These are phyloP conservation scores for Calonectria montana DNA, from an alignment of 2,329 filamentous ascomycete genomes.

Conservation along the genomic window DNA sequence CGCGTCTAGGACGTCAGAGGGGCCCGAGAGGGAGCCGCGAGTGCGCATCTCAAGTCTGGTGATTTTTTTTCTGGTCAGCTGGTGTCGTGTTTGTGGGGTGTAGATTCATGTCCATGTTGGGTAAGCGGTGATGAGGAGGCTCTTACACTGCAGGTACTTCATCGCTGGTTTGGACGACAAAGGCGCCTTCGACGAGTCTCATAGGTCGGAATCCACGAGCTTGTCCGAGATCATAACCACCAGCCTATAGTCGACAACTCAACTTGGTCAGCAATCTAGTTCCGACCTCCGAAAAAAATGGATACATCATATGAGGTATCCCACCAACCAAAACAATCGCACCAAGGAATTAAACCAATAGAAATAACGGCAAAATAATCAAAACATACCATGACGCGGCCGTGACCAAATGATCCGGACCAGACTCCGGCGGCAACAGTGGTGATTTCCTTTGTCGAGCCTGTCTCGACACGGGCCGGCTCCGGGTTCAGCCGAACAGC, in stretches of 20 bases:
- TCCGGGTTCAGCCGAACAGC: conserved; percentile 58
- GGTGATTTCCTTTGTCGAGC: conserved; percentile 61
- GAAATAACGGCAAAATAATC: not conserved
- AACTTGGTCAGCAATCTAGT: conserved; percentile 35
- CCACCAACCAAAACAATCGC: too few relatives aligned
- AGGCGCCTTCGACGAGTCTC: conserved; percentile 60
- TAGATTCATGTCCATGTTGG: not conserved
- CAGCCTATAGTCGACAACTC: conserved; percentile 46
- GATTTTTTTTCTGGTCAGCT: not conserved
- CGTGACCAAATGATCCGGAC: conserved; percentile 62
- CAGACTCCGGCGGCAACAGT: conserved; percentile 60
- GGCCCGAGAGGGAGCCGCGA: conserved; percentile 59
- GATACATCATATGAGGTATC: not conserved
- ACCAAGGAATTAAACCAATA: not conserved
- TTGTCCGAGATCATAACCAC: conserved; percentile 56
- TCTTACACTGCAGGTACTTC: conserved; percentile 57
- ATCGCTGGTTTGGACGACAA: conserved; percentile 61
- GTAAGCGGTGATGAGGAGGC: not conserved
- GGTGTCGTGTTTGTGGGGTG: not conserved
- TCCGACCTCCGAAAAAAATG: not conserved
- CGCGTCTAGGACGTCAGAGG: conserved; percentile 55
- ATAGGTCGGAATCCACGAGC: conserved; percentile 54
- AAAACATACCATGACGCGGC: conserved; percentile 57
- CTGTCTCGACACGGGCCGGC: conserved; percentile 55
- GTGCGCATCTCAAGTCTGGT: conserved; percentile 57